Evolutionary conservation across 108 stramenopile species (phyloP), one percentile per base, ranked within the genome.

Genomic region (Cylindrotheca closterium): DNA sequence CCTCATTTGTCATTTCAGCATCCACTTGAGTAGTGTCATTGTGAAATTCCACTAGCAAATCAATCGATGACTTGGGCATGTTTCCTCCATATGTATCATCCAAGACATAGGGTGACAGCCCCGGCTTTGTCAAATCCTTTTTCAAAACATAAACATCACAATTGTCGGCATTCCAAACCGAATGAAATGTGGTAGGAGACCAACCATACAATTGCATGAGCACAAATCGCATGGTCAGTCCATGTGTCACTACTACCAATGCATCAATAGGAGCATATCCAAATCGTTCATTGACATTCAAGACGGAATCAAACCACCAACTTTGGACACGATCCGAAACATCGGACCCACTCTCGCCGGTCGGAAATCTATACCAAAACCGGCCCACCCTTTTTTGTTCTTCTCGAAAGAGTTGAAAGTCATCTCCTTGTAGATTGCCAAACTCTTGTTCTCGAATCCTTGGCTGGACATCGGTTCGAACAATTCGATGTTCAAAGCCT

Each of bases 361-460:
- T 72, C 10, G 77, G 75, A 47, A 82, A 82, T 47, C 81, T 66
- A 59, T 79, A 82, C 64, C 63, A 82, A 65, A 82, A 82, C 12
- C 81, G 73, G 5, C 86, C 86, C 3, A 87, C 50, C 17, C 53
- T 48, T 23, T 75, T 47, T 53, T 68, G 61, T 65, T 82, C 64
- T 34, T 77, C 30, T 24, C 68, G 60, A 51, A 55, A 63, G 5
- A 26, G 24, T 30, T 60, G 49, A 65, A 79, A 63, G 0, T 76
- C 54, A 8, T 71, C 54, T 1, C 52, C 42, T 50, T 78, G 76
- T 10, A 78, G 33, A 51, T 81, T 81, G 1, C 80, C 80, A 62
- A 81, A 74, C 31, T 81, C 72, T 47, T 81, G 80, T 62, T 81
- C 80, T 0, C 71, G 67, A 0, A 81, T 55, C n/a, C 76, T 49